Evolutionary conservation across 805 yeast species (phyloP).

Genomic region (Metschnikowia bowlesiae): DNA sequence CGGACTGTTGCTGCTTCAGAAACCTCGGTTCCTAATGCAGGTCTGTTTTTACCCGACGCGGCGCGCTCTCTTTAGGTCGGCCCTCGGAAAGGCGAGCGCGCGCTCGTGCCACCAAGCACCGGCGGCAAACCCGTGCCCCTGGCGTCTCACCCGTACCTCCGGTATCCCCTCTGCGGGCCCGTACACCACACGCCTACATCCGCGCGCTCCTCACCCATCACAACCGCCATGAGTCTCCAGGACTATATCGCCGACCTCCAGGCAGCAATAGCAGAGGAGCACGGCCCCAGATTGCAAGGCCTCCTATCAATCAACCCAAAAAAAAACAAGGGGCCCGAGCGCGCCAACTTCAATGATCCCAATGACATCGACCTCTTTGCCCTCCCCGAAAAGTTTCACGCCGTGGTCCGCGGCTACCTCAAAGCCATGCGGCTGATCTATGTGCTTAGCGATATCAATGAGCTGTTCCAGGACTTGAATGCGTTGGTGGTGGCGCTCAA

Average conservation of each 20-base stretch:
- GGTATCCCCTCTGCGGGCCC: no score
- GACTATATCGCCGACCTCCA: slow-evolving; percentile 22
- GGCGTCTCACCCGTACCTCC: no score
- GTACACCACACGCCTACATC: no score
- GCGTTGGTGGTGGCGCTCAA: slow-evolving; percentile 44
- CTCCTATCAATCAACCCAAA: slow-evolving; percentile 36
- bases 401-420: slow-evolving; percentile 26
- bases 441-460: slow-evolving; percentile 28
- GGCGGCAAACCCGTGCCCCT: no score
- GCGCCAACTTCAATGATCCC: slow-evolving; percentile 33
- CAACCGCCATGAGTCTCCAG: slow-evolving; percentile 10
- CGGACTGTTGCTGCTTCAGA: no score
- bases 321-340: slow-evolving; percentile 23
- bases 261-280: slow-evolving; percentile 17
- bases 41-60: no score
- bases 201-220: no score
- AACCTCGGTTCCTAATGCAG: no score
- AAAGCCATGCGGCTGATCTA: slow-evolving; percentile 33
- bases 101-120: no score
- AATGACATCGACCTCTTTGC: slow-evolving; percentile 37
- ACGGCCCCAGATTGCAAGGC: slow-evolving; percentile 16
- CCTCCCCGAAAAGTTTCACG: slow-evolving; percentile 35
- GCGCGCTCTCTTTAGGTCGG: no score
- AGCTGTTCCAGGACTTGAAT: slow-evolving; percentile 31
- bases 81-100: no score